A percentile compares a stretch with the other conserved stretches of the same genome.
Evolutionary conservation across 768 basidiomycete genomes (phyloP).

Genomic region (Lepiota brunneoincarnata): DNA sequence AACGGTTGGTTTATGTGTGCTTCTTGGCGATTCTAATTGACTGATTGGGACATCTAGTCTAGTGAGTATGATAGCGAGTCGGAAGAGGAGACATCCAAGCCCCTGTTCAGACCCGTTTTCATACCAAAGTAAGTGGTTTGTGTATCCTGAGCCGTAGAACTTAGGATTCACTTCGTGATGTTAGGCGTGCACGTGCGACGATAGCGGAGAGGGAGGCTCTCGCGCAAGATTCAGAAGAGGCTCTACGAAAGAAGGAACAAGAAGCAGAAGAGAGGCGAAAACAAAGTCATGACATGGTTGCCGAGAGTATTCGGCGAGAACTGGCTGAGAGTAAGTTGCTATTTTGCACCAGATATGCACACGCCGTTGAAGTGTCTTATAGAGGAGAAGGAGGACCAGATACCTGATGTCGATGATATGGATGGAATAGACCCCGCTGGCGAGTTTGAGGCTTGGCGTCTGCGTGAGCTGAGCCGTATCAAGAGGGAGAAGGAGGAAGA

Average conservation of each 20-base stretch:
- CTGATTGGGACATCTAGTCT: conserved; percentile 44
- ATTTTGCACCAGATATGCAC: not conserved
- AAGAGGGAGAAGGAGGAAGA: conserved; percentile 93
- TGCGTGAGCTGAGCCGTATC: conserved; percentile 90
- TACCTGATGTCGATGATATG: conserved; percentile 92
- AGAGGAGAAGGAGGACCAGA: conserved; percentile 87
- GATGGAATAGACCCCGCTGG: conserved; percentile 86
- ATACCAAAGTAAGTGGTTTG: conserved; percentile 76
- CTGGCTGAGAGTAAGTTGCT: conserved; percentile 78
- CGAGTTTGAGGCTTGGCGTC: conserved; percentile 96
- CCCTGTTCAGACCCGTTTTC: conserved; percentile 89
- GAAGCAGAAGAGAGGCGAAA: conserved; percentile 82
- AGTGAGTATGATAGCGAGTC: conserved; percentile 86
- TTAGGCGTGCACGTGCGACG: conserved; percentile 73
- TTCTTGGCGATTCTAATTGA: conserved; percentile 11
- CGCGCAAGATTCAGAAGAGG: conserved; percentile 74
- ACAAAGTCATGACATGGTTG: conserved; percentile 90
- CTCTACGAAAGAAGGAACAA: conserved; percentile 60
- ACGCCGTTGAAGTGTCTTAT: conserved; percentile 3
- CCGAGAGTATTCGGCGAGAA: conserved; percentile 90
- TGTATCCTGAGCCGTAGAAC: not conserved
- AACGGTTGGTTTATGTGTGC: conserved; percentile 37
- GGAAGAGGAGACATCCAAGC: conserved; percentile 73
- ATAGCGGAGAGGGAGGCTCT: conserved; percentile 67
- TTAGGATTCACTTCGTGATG: conserved; percentile 10